A percentile compares a stretch with the other conserved stretches of the same genome.
Evolutionary conservation across 768 basidiomycete species (phyloP).

Genomic region (Hirschioporus abietinus): DNA sequence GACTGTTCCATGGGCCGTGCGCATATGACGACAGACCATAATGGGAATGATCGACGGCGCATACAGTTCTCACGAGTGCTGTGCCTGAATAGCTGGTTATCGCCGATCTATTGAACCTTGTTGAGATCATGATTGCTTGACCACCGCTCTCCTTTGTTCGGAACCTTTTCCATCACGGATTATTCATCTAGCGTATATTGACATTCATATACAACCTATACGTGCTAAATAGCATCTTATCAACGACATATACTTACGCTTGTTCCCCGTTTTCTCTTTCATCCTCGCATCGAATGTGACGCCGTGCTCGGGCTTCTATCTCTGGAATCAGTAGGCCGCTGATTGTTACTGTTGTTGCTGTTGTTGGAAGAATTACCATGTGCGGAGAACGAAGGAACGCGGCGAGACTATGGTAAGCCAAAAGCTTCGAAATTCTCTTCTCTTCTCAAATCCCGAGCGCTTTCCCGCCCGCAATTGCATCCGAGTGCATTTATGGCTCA

Average conservation of each 20-base stretch:
- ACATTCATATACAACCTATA: too few relatives aligned
- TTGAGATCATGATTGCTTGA: background rate
- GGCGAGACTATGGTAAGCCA: background rate
- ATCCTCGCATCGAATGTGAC: too few relatives aligned
- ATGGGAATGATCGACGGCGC: background rate
- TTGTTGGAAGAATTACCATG: background rate
- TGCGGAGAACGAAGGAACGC: background rate
- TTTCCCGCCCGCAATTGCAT: conserved; percentile 14
- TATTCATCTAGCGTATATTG: too few relatives aligned
- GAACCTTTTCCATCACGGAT: background rate
- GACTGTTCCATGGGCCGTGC: background rate
- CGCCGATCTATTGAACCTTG: background rate
- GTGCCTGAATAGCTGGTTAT: background rate
- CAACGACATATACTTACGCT: too few relatives aligned
- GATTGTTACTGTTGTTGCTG: background rate
- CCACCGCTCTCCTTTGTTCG: background rate
- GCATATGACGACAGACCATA: background rate
- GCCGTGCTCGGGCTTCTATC: background rate
- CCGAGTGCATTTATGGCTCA: conserved; percentile 15
- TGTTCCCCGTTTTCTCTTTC: too few relatives aligned
- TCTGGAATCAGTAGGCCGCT: background rate
- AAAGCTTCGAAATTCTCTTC: background rate
- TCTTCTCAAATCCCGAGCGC: conserved; percentile 11
- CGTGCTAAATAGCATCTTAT: too few relatives aligned
- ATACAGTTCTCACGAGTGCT: background rate